Conservation (phyloP, 768 basidiomycete species). For the Amanita inopinata region DNA sequence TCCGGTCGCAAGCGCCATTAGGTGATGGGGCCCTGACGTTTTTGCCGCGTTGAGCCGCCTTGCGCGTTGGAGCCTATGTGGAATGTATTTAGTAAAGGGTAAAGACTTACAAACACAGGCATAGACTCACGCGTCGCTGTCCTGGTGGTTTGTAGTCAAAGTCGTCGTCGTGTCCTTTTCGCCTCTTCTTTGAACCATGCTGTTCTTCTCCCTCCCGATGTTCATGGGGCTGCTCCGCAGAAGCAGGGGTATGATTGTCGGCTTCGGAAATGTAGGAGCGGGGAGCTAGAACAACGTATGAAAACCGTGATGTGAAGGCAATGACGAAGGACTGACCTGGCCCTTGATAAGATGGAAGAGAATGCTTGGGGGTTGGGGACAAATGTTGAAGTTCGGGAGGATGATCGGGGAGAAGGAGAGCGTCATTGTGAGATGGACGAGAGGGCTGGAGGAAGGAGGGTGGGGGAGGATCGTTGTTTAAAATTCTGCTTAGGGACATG, state of each 20-base stretch:
- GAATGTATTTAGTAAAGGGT: neutral
- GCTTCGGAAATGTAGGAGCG: neutral
- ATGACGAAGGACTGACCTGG: conserved; percentile 17
- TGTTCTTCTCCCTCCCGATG: conserved; percentile 6
- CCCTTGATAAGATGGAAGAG: conserved; percentile 28
- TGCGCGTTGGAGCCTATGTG: conserved; percentile 31
- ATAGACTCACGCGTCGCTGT: conserved; percentile 45
- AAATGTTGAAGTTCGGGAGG: neutral
- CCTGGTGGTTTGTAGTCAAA: conserved; percentile 39
- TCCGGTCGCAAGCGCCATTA: conserved; percentile 14
- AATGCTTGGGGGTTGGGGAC: conserved; percentile 13
- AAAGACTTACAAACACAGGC: conserved; percentile 6
- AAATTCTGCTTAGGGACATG: conserved; percentile 75
- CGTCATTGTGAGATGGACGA: conserved; percentile 17
- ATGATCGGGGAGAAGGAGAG: conserved; percentile 10
- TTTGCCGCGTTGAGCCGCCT: conserved; percentile 30
- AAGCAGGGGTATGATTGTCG: neutral
- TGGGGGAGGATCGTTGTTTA: conserved; percentile 61
- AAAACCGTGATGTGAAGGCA: neutral
- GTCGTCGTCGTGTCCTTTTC: conserved; percentile 39
- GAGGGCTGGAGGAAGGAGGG: conserved; percentile 14
- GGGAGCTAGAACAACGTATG: neutral
- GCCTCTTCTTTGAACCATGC: conserved; percentile 30
- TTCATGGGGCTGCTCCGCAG: neutral
- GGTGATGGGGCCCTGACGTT: conserved; percentile 8